phyloP scores from a whole-genome alignment of 805 yeast species.

The Hanseniaspora lachancei region DNA sequence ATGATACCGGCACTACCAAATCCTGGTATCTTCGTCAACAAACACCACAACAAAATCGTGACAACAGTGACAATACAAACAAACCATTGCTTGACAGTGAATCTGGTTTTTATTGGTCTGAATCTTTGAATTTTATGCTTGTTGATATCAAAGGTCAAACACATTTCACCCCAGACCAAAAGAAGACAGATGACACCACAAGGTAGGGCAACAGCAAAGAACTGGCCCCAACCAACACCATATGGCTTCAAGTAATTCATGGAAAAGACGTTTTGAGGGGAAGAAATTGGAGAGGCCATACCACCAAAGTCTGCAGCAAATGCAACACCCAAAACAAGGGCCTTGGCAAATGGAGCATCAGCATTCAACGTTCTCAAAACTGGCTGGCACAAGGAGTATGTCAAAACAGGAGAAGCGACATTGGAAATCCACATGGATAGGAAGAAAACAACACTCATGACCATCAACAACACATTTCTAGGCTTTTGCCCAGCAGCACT shows the following conservation, averaged over 20 bases:
- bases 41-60: slow-evolving; percentile 84
- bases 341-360: slow-evolving; percentile 67
- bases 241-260: slow-evolving; percentile 63
- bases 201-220: slow-evolving; percentile 83
- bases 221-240: slow-evolving; percentile 67
- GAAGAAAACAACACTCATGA: slow-evolving; percentile 76
- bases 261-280: slow-evolving; percentile 91
- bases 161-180: slow-evolving; percentile 55
- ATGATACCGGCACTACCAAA: slow-evolving; percentile 91
- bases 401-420: slow-evolving; percentile 90
- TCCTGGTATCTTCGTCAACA: slow-evolving; percentile 56
- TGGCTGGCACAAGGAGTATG: slow-evolving; percentile 79
- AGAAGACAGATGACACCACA: slow-evolving; percentile 51
- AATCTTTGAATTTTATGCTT: slow-evolving; percentile 35
- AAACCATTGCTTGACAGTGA: slow-evolving; percentile 61
- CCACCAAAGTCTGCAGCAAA: slow-evolving; percentile 88
- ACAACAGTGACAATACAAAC: slow-evolving; percentile 52
- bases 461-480: slow-evolving; percentile 54
- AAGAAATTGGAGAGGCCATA: slow-evolving; percentile 91
- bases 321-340: slow-evolving; percentile 80
- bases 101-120: slow-evolving; percentile 45
- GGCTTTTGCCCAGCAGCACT: slow-evolving; percentile 77
- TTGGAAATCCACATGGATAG: slow-evolving; percentile 91
- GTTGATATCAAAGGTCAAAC: slow-evolving; percentile 42
- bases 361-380: slow-evolving; percentile 64